Base-by-base conservation (phyloP, 768 basidiomycete genomes). In the Grammothele lineata region DNA sequence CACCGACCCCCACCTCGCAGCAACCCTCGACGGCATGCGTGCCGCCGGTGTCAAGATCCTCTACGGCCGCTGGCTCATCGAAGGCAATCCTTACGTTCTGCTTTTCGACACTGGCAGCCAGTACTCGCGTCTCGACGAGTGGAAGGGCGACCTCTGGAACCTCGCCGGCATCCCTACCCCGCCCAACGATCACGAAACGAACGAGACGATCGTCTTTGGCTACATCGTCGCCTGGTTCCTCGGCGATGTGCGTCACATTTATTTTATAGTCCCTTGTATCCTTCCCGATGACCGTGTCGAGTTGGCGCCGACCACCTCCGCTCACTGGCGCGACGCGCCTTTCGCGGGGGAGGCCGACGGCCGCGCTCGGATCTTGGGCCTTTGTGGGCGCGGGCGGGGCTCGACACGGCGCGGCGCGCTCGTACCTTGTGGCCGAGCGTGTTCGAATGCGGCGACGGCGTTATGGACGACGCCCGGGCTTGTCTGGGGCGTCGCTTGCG, bases 221-320 rank as follows among this genome's bases (percentile, higher is more conserved):
- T 99, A 99, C 66, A 83, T 99, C 53, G 89, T 95, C 43, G 93
- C 95, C 5, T 99, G 96, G 95, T 98, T 99, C 75, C 77, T 99
- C n/a, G 95, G 95, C 58, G 95, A 99, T 74, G 92, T 92, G 49
- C 53, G 85, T 69, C 45, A 17, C 35, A 15, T 23, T 24, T 19
- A 22, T 17, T 18, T 21, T 33, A 17, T 45, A 39, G 40, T 24
- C 30, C 42, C 35, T 17, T 30, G 14, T 30, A 30, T 38, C 21
- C 25, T 23, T n/a, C 50, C 33, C 32, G 32, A 32, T n/a, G n/a
- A n/a, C n/a, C n/a, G n/a, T n/a, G 45, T 45, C 15, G 30, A 37
- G 33, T 18, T 35, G 23, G 40, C 11, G 24, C 47, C 60, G 17
- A 15, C 36, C 27, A 27, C 32, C 24, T n/a, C n/a, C n/a, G n/a